Percentiles rank a stretch among this genome's conserved stretches.
These are phyloP conservation scores for Acer campestre DNA, from an alignment of 345 rosid genomes.

Conservation along the genomic window DNA sequence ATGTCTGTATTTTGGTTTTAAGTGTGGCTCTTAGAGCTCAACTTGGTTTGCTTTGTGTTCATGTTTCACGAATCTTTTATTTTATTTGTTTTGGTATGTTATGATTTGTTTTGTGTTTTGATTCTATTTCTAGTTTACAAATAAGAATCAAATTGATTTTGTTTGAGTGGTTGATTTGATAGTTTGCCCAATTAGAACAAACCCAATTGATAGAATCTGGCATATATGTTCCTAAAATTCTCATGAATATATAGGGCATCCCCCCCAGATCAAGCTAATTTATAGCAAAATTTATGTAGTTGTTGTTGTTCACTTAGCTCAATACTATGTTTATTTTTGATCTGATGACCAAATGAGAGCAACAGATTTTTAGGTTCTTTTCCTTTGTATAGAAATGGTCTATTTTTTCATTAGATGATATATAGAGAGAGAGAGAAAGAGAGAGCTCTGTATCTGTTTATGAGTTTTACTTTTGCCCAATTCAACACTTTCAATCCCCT, in stretches of 20 bases:
- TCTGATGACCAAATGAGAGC: conserved; percentile 20
- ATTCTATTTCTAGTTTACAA: conserved; percentile 31
- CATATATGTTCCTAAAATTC: conserved; percentile 14
- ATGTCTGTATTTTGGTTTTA: conserved; percentile 26
- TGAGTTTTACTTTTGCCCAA: conserved; percentile 16
- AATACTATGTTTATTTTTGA: conserved; percentile 19
- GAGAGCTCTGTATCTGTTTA: conserved; percentile 12
- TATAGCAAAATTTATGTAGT: conserved; percentile 15
- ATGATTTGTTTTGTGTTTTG: conserved; percentile 13
- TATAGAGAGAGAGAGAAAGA: too few relatives aligned
- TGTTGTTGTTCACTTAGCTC: not conserved
- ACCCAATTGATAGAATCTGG: conserved; percentile 14
- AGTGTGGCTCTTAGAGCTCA: conserved; percentile 39
- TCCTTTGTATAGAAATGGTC: conserved; percentile 37
- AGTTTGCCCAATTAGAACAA: conserved; percentile 29
- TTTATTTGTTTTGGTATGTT: not conserved
- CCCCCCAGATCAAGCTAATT: conserved; percentile 16
- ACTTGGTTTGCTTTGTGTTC: conserved; percentile 29
- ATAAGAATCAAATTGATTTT: conserved; percentile 23
- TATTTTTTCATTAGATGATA: conserved; percentile 34
- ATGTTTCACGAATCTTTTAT: conserved; percentile 17
- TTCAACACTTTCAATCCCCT: conserved; percentile 23
- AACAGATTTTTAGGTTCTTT: conserved; percentile 11
- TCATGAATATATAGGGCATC: conserved; percentile 19
- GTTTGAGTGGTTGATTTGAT: conserved; percentile 14